A percentile compares a stretch with the other conserved stretches of the same genome.
Conservation (phyloP, 2,329 filamentous ascomycete species). For the Sodiomyces alkalinus region DNA sequence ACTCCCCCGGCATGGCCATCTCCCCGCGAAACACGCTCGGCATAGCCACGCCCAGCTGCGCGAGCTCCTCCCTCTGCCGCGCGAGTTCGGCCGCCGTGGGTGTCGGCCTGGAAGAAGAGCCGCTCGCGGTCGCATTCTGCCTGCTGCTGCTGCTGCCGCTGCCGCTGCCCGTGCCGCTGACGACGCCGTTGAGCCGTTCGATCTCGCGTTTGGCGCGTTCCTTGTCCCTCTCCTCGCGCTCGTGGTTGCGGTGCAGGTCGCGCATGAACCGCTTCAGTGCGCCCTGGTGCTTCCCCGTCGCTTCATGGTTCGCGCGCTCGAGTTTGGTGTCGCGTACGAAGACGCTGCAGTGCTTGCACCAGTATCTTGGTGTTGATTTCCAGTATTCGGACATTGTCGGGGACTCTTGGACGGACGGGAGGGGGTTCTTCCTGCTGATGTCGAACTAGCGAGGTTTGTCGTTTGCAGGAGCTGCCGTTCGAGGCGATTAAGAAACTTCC, state of each 20-base stretch:
- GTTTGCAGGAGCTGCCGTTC: no score
- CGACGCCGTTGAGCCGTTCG: constrained; percentile 67
- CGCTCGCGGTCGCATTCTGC: constrained; percentile 6
- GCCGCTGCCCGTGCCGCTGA: constrained; percentile 26
- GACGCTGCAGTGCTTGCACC: constrained; percentile 91
- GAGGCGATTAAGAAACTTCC: no score
- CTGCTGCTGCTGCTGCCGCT: constrained; percentile 16
- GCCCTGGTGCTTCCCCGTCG: constrained; percentile 70
- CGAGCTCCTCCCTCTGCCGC: constrained; percentile 74
- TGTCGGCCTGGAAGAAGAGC: constrained; percentile 4
- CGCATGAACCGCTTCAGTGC: constrained; percentile 80
- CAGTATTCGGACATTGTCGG: constrained; percentile 82
- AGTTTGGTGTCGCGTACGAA: constrained; percentile 88
- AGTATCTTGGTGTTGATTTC: constrained; percentile 95
- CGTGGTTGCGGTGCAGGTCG: constrained; percentile 73
- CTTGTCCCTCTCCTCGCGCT: constrained; percentile 66
- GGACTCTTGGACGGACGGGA: neutral
- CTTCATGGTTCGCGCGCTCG: constrained; percentile 79
- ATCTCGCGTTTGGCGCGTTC: constrained; percentile 74
- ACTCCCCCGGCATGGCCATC: constrained; percentile 80
- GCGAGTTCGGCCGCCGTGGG: constrained; percentile 54
- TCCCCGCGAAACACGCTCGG: constrained; percentile 65
- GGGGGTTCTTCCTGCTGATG: neutral
- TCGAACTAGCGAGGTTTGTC: no score
- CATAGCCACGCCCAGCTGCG: constrained; percentile 71